Conservation (phyloP, 2,329 filamentous ascomycete species). For the Blumeria graminis region DNA sequence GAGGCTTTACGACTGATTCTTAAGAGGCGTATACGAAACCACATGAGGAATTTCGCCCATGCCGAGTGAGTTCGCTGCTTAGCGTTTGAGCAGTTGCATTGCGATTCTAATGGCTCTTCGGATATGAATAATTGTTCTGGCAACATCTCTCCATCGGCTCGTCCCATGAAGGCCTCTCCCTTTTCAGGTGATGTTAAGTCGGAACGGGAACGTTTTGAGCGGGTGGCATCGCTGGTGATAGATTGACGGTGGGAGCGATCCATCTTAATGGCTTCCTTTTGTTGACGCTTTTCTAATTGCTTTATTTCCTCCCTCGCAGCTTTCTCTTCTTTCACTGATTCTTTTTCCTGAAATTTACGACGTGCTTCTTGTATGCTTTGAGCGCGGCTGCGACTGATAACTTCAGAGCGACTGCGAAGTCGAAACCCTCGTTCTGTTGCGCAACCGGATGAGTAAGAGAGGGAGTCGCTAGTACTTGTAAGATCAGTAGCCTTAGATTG, state of each 20-base stretch:
- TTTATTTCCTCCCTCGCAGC: conserved; percentile 32
- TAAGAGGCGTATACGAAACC: conserved; percentile 33
- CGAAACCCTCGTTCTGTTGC: conserved; percentile 34
- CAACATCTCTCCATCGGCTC: conserved; percentile 6
- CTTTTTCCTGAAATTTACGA: conserved; percentile 37
- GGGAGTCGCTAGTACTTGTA: conserved; percentile 9
- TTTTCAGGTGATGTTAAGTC: conserved; percentile 13
- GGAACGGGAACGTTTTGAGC: conserved; percentile 17
- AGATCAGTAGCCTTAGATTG: not conserved
- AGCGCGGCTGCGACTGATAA: conserved; percentile 27
- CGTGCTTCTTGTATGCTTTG: conserved; percentile 36
- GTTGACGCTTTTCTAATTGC: conserved; percentile 32
- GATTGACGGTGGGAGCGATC: conserved; percentile 18
- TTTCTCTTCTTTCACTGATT: conserved; percentile 35
- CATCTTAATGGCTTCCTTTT: conserved; percentile 27
- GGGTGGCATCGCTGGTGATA: conserved; percentile 19
- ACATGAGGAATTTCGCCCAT: conserved; percentile 39
- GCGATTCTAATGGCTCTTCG: conserved; percentile 2
- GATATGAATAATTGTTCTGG: conserved; percentile 3
- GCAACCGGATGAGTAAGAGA: conserved; percentile 28
- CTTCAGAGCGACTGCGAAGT: conserved; percentile 33
- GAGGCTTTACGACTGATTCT: conserved; percentile 12
- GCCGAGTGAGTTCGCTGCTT: conserved; percentile 36
- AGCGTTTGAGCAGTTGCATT: conserved; percentile 4
- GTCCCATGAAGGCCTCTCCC: conserved; percentile 6